Percentiles rank a stretch among this genome's conserved stretches.
These are phyloP conservation scores for Apiotrichum domesticum DNA, from an alignment of 1,284 basidiomycete genomes.

Conservation along the genomic window DNA sequence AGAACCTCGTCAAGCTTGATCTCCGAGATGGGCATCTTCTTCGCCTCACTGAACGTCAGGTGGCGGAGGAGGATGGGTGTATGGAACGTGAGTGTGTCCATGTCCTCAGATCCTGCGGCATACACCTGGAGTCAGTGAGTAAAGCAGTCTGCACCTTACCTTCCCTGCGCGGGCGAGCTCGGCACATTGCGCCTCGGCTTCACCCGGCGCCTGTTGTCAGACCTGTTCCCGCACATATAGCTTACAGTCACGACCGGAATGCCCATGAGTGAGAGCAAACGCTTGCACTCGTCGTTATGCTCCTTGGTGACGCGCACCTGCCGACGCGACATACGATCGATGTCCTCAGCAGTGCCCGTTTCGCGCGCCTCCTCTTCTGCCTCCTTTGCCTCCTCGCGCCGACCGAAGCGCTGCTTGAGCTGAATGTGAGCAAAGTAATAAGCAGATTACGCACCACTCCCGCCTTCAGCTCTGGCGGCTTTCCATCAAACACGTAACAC, in stretches of 20 bases:
- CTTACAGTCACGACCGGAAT: constrained; percentile 85
- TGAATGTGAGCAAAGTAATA: neutral
- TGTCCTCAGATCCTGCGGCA: constrained; percentile 96
- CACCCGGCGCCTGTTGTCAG: constrained; percentile 77
- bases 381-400: constrained; percentile 85
- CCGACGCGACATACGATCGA: constrained; percentile 83
- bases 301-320: constrained; percentile 92
- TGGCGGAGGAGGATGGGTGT: constrained; percentile 89
- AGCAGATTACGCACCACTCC: constrained; percentile 67
- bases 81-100: constrained; percentile 97
- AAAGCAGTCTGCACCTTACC: constrained; percentile 47
- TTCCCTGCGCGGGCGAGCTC: constrained; percentile 93
- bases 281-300: constrained; percentile 93
- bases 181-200: constrained; percentile 98
- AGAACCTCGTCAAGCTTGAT: constrained; percentile 77
- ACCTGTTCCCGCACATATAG: constrained; percentile 9
- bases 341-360: constrained; percentile 83
- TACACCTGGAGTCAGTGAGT: constrained; percentile 59
- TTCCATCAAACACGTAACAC: constrained; percentile 96
- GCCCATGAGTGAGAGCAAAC: constrained; percentile 86
- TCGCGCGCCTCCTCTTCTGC: constrained; percentile 96
- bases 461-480: constrained; percentile 93
- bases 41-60: constrained; percentile 97
- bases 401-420: constrained; percentile 67
- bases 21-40: constrained; percentile 95